These are phyloP conservation scores for Tanacetum coccineum DNA, from an alignment of 129 eudicot genomes.

Conservation along the genomic window DNA sequence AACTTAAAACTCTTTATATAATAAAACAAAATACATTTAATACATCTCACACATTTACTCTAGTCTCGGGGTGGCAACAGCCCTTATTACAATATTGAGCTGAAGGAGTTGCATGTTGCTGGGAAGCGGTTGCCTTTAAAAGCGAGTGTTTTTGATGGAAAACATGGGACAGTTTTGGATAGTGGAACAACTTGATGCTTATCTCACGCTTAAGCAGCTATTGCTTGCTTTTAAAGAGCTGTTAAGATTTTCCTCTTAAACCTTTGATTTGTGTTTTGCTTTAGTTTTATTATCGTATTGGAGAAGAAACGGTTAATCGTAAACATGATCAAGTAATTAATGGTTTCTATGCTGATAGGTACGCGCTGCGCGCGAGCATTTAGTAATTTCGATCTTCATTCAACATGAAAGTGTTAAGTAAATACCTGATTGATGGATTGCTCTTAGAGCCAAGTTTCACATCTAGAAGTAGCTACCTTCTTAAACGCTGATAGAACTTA, in stretches of 20 bases:
- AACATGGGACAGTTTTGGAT: conserved; percentile 81
- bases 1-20: conserved; percentile 36
- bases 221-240: conserved; percentile 76
- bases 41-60: conserved; percentile 99
- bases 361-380: not conserved
- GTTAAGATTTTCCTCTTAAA: conserved; percentile 41
- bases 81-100: conserved; percentile 95
- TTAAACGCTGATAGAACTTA: too few species aligned
- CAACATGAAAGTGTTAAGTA: not conserved
- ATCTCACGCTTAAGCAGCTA: conserved; percentile 84
- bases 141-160: conserved; percentile 71
- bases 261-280: not conserved
- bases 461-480: too few species aligned
- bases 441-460: not conserved
- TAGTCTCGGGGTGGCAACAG: conserved; percentile 99
- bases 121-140: conserved; percentile 67
- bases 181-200: conserved; percentile 96
- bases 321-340: conserved; percentile 9
- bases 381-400: not conserved
- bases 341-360: not conserved
- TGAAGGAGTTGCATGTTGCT: conserved; percentile 89
- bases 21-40: conserved; percentile 54
- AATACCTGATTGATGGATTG: conserved; percentile 5
- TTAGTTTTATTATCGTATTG: not conserved
- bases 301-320: conserved; percentile 4